These are phyloP conservation scores for Phytophthora litchii DNA, from an alignment of 352 stramenopile species.

Conservation along the genomic window DNA sequence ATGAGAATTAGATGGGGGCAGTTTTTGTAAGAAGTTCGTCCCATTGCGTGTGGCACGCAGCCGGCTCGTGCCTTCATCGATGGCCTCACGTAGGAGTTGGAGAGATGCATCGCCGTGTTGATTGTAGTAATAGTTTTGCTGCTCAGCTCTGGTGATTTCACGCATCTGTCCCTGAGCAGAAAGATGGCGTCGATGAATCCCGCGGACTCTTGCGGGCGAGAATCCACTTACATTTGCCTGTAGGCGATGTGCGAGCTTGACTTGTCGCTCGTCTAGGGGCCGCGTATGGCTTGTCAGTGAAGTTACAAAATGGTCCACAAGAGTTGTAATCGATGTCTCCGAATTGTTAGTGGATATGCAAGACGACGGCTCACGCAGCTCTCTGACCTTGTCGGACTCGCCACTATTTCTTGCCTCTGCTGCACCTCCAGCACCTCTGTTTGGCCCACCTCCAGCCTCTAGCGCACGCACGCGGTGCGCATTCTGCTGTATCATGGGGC, in stretches of 20 bases:
- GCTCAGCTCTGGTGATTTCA: too few species aligned
- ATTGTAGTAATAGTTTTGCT: background rate
- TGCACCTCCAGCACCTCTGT: background rate
- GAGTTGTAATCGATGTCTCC: constrained; percentile 6
- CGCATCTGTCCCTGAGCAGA: background rate
- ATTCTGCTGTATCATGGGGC: constrained; percentile 39
- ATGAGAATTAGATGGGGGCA: constrained; percentile 34
- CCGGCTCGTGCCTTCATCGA: constrained; percentile 54
- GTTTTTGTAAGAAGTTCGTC: constrained; percentile 44
- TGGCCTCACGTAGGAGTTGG: constrained; percentile 52
- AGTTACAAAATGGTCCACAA: constrained; percentile 28
- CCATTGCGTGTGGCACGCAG: constrained; percentile 59
- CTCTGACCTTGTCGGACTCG: constrained; percentile 23
- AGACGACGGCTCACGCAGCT: constrained; percentile 15
- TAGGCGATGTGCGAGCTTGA: constrained; percentile 55
- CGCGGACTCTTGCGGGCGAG: constrained; percentile 48
- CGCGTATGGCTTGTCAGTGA: constrained; percentile 39
- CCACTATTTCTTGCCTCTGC: background rate
- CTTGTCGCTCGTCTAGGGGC: constrained; percentile 50
- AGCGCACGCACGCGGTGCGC: constrained; percentile 32
- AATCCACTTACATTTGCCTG: constrained; percentile 56
- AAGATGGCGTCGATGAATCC: constrained; percentile 29
- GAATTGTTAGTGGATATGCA: background rate
- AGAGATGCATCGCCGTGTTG: constrained; percentile 46
- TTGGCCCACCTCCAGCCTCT: constrained; percentile 6